phyloP scores from a whole-genome alignment of 805 yeast species.

The Yarrowia deformans region DNA sequence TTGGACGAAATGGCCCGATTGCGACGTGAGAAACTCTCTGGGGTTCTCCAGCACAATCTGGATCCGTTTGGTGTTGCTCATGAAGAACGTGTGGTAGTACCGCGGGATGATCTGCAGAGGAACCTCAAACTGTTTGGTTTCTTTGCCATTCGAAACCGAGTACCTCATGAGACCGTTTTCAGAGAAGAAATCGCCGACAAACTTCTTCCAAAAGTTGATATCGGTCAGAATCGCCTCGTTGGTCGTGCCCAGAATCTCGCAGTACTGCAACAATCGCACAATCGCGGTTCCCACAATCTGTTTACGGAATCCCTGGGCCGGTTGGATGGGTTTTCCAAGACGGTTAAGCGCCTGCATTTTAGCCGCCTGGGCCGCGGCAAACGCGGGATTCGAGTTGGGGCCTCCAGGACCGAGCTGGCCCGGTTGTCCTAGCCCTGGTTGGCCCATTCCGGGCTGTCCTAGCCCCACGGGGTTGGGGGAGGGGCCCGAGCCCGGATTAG shows the following conservation, averaged over 20 bases:
- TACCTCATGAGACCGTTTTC: conserved; percentile 60
- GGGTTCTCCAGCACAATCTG: conserved; percentile 58
- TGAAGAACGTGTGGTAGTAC: conserved; percentile 61
- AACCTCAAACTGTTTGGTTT: conserved; percentile 67
- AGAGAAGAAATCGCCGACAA: conserved; percentile 60
- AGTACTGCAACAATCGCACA: conserved; percentile 58
- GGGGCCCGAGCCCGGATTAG: background rate
- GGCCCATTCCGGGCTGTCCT: conserved; percentile 15
- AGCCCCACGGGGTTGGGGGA: background rate
- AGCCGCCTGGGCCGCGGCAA: conserved; percentile 24
- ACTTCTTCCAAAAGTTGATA: conserved; percentile 59
- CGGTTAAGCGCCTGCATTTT: conserved; percentile 38
- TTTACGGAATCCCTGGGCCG: conserved; percentile 48
- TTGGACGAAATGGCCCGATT: conserved; percentile 62
- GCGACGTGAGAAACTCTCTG: conserved; percentile 60
- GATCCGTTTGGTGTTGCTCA: conserved; percentile 59
- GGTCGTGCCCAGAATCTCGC: conserved; percentile 57
- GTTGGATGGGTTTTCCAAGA: conserved; percentile 41
- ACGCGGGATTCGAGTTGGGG: conserved; percentile 36
- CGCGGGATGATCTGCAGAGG: conserved; percentile 70
- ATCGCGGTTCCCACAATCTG: conserved; percentile 57
- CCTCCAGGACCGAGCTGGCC: conserved; percentile 12
- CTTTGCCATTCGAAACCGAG: conserved; percentile 55
- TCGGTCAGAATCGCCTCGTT: conserved; percentile 54
- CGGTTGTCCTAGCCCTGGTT: conserved; percentile 11